phyloP scores from a whole-genome alignment of 208 protist genomes.

The Crithidia sp. region DNA sequence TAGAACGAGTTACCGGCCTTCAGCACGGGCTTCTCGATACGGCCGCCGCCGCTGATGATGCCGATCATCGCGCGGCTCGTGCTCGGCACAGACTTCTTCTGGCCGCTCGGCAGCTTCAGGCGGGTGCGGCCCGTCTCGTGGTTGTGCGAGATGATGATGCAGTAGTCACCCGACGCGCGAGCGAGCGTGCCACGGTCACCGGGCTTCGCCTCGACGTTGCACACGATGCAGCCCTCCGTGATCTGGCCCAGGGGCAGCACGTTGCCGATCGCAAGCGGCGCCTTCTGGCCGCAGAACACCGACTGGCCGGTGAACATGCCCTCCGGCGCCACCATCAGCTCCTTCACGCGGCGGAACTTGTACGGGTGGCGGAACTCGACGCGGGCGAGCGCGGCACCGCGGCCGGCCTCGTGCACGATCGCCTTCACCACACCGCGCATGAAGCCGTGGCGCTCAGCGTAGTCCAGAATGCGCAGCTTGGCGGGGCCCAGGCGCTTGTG shows the following conservation, averaged over 20 bases:
- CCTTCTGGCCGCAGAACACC: constrained; percentile 98
- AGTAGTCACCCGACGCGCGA: constrained; percentile 97
- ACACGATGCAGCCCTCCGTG: constrained; percentile 99
- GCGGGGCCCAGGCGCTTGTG: constrained; percentile 96
- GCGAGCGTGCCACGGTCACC: constrained; percentile 97
- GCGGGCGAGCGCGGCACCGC: constrained; percentile 98
- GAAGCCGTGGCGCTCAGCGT: constrained; percentile 97
- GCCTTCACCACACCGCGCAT: constrained; percentile 89
- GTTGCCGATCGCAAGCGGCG: constrained; percentile 97
- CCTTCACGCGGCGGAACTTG: constrained; percentile 61
- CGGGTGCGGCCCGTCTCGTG: constrained; percentile 95
- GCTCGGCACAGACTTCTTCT: constrained; percentile 97
- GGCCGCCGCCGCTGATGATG: constrained; percentile 98
- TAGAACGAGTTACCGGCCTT: constrained; percentile 99
- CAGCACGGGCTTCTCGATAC: constrained; percentile 99
- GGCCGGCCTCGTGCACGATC: constrained; percentile 99
- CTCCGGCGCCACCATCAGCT: constrained; percentile 98
- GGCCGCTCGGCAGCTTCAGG: constrained; percentile 98
- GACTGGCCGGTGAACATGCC: constrained; percentile 99
- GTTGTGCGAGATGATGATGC: constrained; percentile 97
- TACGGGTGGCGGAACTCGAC: constrained; percentile 98
- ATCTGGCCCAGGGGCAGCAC: constrained; percentile 96
- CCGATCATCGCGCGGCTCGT: constrained; percentile 97
- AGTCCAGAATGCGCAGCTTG: constrained; percentile 97
- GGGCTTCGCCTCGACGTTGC: constrained; percentile 98